Evolutionary conservation across 352 stramenopile genomes (phyloP), one percentile per base, ranked within the genome.

Genomic region (Vaucheria bursata): DNA sequence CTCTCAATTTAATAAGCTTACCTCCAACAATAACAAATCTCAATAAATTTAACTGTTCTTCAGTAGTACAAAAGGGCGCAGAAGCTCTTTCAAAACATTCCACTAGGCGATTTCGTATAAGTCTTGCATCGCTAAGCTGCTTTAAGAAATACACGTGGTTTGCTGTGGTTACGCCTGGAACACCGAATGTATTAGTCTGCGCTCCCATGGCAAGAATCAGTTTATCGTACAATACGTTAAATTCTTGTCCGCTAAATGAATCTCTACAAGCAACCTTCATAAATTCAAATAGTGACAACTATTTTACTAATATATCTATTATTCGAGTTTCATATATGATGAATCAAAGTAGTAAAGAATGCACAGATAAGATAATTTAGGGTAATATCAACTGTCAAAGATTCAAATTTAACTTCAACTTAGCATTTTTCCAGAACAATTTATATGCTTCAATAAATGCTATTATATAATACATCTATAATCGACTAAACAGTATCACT

Each of bases 11-110:
- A n/a, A n/a, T n/a, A n/a, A n/a, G 93, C 1, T 94, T 94, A 1
- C 95, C 95, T 1, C 95, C 95, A 5, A 98, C 94, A 4, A 99
- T 91, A n/a, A 98, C 89, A 87, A 98, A 98, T 53, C 93, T 93
- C 12, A 99, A 86, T 3, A 99, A 84, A 34, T 91, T 83, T 39
- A 90, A 77, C 69, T 93, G 91, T 85, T 97, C 92, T n/a, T 88
- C 88, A 0, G 88, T 80, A 0, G 87, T 88, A 1, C 94, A 85
- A 4, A 86, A 91, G 7, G 92, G 91, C 72, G 94, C 90, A 6
- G 91, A 91, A 0, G 95, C 93, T 18, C 90, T 85, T 85, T 99
- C 95, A 81, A 98, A 98, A 84, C 93, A 97, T 77, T 95, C 90
- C 35, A 94, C 59, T 35, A 94, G 88, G 12, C 87, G 84, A 74